Evolutionary conservation across 495 filamentous ascomycete genomes (phyloP).

Genomic region (Glutinoglossum americanum): DNA sequence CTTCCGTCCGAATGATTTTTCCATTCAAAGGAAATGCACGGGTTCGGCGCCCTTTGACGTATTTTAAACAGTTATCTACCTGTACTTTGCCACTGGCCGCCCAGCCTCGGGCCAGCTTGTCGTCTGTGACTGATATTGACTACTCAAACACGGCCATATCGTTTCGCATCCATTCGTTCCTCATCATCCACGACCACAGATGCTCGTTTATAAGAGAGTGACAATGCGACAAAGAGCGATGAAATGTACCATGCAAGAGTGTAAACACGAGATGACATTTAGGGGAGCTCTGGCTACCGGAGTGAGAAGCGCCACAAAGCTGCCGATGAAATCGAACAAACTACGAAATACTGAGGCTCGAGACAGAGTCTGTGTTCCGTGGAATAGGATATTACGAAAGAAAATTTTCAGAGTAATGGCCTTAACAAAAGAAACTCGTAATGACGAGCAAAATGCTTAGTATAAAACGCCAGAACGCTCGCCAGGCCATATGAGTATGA

Average conservation of each 20-base stretch:
- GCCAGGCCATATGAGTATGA: not conserved
- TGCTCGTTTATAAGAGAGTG: not conserved
- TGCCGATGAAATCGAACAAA: not conserved
- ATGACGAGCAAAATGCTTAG: not conserved
- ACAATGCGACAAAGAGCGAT: not conserved
- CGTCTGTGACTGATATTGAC: not conserved
- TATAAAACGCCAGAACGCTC: constrained; percentile 1
- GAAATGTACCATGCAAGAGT: not conserved
- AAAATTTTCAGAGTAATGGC: not conserved
- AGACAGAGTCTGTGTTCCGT: not conserved
- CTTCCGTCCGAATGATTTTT: not conserved
- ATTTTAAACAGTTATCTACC: not conserved
- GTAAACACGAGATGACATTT: not conserved
- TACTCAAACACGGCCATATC: not conserved
- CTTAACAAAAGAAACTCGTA: not conserved
- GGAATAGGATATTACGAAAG: not conserved
- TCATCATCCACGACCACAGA: not conserved
- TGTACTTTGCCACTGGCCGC: not conserved
- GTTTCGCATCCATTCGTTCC: not conserved
- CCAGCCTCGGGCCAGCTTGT: not conserved
- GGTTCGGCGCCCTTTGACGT: not conserved
- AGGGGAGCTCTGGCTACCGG: not conserved
- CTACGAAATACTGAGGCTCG: not conserved
- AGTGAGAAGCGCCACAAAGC: not conserved
- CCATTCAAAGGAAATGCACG: not conserved